phyloP scores from a whole-genome alignment of 306 rosid species.

The Vigna unguiculata region DNA sequence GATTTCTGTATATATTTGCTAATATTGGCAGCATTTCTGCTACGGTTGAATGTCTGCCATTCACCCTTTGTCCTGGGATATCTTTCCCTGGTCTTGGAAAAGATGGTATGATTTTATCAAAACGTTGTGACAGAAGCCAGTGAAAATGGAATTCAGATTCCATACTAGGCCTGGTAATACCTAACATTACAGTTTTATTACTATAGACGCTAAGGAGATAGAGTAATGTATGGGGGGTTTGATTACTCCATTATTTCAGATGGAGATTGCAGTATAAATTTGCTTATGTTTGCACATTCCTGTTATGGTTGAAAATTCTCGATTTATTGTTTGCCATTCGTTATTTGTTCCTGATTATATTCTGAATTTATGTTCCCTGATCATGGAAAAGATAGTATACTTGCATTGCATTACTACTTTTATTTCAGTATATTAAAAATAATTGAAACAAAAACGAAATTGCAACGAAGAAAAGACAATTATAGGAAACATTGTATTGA shows the following conservation, averaged over 20 bases:
- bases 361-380: not conserved
- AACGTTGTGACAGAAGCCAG: not conserved
- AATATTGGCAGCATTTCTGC: not conserved
- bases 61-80: not conserved
- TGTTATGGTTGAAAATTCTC: not conserved
- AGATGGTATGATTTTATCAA: not conserved
- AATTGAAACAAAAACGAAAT: not conserved
- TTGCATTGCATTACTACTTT: not conserved
- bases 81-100: not conserved
- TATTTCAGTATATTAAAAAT: not conserved
- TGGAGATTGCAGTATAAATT: not conserved
- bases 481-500: not conserved
- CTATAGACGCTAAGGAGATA: not conserved
- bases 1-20: slow-evolving; percentile 1
- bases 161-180: not conserved
- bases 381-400: not conserved
- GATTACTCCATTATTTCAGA: not conserved
- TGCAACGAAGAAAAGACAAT: not conserved
- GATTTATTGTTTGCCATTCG: not conserved
- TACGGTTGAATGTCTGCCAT: not conserved
- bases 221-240: not conserved
- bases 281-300: not conserved
- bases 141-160: slow-evolving; percentile 1
- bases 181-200: not conserved
- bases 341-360: not conserved